These are phyloP conservation scores for Podosphaera fusca DNA, from an alignment of 2,329 filamentous ascomycete genomes.

Conservation along the genomic window DNA sequence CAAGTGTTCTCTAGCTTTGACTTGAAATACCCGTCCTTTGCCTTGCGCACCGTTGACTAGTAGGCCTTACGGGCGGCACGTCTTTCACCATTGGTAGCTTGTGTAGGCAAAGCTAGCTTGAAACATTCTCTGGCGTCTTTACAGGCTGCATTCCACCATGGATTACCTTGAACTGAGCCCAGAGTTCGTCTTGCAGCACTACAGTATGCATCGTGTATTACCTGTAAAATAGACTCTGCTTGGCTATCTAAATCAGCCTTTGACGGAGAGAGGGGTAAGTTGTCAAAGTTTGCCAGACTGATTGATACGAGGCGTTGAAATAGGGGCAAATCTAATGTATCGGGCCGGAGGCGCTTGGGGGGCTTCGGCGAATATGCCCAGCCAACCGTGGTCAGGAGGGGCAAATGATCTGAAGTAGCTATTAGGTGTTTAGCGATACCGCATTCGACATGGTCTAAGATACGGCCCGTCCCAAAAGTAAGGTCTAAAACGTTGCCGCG, in stretches of 20 bases:
- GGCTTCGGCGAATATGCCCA: no score
- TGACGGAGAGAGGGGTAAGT: not conserved
- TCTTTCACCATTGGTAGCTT: not conserved
- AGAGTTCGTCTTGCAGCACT: not conserved
- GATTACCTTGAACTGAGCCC: not conserved
- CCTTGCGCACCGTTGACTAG: not conserved
- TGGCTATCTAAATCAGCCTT: not conserved
- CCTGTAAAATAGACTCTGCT: not conserved
- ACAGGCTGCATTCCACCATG: not conserved
- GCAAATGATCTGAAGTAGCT: no score
- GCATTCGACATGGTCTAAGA: not conserved
- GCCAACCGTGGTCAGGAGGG: no score
- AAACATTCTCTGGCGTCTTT: not conserved
- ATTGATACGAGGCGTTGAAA: no score
- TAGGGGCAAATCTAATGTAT: no score
- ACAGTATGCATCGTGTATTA: not conserved
- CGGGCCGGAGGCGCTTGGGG: no score
- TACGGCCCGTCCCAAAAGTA: not conserved
- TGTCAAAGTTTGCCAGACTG: no score
- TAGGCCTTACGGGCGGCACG: not conserved
- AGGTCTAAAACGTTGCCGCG: conserved; percentile 1
- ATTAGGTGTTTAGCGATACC: not conserved
- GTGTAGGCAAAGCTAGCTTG: not conserved
- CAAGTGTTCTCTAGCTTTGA: not conserved
- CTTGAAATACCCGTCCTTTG: not conserved